Evolutionary conservation across 345 rosid species (phyloP).

Genomic region (Citrus cavaleriei): DNA sequence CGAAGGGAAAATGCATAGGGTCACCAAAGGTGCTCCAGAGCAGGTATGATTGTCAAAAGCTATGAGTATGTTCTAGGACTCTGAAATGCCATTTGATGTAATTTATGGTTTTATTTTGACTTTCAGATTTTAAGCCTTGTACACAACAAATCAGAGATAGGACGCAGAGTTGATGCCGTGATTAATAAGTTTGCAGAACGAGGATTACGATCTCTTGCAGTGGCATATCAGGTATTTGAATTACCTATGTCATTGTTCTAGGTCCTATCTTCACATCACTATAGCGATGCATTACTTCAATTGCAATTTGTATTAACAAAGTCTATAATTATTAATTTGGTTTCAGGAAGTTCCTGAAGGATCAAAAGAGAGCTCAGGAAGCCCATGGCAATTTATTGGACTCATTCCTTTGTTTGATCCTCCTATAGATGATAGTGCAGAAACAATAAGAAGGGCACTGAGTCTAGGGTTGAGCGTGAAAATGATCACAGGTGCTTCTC

Average conservation of each 20-base stretch:
- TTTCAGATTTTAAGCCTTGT: conserved; percentile 46
- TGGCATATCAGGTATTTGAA: conserved; percentile 48
- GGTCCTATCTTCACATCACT: neutral
- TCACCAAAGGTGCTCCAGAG: conserved; percentile 69
- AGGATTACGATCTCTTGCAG: conserved; percentile 63
- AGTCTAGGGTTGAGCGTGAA: conserved; percentile 64
- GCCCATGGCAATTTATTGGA: conserved; percentile 62
- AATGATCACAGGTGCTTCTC: conserved; percentile 50
- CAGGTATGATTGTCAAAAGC: conserved; percentile 32
- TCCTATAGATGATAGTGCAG: conserved; percentile 60
- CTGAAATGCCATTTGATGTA: neutral
- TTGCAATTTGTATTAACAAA: neutral
- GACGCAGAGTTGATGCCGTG: conserved; percentile 44
- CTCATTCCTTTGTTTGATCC: conserved; percentile 67
- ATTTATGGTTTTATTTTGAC: conserved; percentile 4
- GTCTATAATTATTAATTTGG: conserved; percentile 2
- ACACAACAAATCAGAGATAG: conserved; percentile 49
- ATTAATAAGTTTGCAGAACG: conserved; percentile 55
- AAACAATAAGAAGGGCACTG: conserved; percentile 52
- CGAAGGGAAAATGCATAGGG: conserved; percentile 58
- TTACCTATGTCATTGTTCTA: neutral
- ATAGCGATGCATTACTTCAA: neutral
- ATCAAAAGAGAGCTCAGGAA: conserved; percentile 54
- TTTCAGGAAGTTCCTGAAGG: conserved; percentile 61
- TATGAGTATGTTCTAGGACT: neutral